Base-by-base conservation (phyloP, 805 yeast genomes). In the Barnettozyma salicaria region DNA sequence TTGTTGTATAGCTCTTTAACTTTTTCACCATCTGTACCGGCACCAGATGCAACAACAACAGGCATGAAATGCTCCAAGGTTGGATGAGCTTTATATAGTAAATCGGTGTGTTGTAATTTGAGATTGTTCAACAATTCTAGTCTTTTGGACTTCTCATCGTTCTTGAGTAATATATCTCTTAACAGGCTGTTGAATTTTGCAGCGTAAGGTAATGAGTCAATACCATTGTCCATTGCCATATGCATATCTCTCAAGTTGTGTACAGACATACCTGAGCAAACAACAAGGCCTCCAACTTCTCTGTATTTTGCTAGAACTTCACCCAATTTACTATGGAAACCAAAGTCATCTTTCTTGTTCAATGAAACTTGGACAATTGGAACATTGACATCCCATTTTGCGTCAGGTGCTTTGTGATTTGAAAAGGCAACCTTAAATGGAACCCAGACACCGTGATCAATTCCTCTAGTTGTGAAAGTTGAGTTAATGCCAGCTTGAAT, bases 361-460 rank as follows among this genome's bases (percentile, higher is more conserved):
- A 65, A 43, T 3, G 71, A 65, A 4, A 67, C 59, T 45, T 68
- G 72, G n/a, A 68, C 50, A 14, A 68, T 30, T 6, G 74, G 74
- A 5, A 60, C 48, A 22, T 62, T 60, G 1, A 58, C 7, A 29
- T 56, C 56, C 50, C 55, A 52, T 27, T 39, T 35, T 13, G 42
- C 45, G 19, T 45, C 51, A 10, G 32, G 17, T 12, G 49, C 47
- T 17, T 57, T 55, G 5, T 58, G 52, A 3, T 62, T 54, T 28
- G 74, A 67, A 44, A 83, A 81, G 7, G 85, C 86, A 18, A 80
- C 82, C 50, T 80, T 76, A 41, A 79, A 66, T 2, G 90, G 90
- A 6, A 80, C 88, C 87, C 90, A 84, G 7, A 68, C 79, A 6
- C 95, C 95, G 59, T 84, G 94, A 53, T 84, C 95, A 17, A 85